Base-by-base conservation (phyloP, 148 eudicot species). In the Gaultheria prostrata region DNA sequence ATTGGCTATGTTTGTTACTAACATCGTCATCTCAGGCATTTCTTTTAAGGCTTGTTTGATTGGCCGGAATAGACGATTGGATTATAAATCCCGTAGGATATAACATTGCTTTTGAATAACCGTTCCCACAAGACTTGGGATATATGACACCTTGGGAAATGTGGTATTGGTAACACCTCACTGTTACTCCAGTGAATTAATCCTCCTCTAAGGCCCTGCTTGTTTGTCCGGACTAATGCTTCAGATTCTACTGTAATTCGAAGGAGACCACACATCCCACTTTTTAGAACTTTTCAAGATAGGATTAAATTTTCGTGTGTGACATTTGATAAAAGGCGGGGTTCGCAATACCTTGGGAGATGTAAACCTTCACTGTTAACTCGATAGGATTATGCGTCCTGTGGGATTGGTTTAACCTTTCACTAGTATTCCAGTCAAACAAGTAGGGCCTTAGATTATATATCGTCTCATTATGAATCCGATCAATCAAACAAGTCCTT, bases 1-100 rank as follows among this genome's bases (percentile, higher is more conserved):
- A 57, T 80, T n/a, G 82, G 32, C 49, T 18, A 54, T 54, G 21
- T 78, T 78, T 78, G 15, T 78, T 46, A 2, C 71, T n/a, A 24
- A 61, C 7, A 13, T 28, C 28, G 32, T 67, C 8, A 17, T 67
- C 33, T 28, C 35, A 28, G 13, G 17, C 35, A 67, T 28, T 67
- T 67, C 72, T 57, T 32, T 63, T 63, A 24, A 30, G 69, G 69
- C 65, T 59, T 59, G 65, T 63, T 63, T 24, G 69, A 63, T 63
- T 24, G 69, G 13, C 69, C 10, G 30, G 69, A 24, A 39, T 39
- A 63, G 30, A 63, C 5, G 4, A 63, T 63, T 63, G 30, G 69
- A 63, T 24, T 63, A 63, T 5, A 24, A 63, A 63, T 63, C 32
- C 13, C 3, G 1, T 9, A 10, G 67, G 70, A 63, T 63, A 3